Evolutionary conservation across 441 rosid genomes (phyloP).

Genomic region (Euphorbia schlechtendalii): DNA sequence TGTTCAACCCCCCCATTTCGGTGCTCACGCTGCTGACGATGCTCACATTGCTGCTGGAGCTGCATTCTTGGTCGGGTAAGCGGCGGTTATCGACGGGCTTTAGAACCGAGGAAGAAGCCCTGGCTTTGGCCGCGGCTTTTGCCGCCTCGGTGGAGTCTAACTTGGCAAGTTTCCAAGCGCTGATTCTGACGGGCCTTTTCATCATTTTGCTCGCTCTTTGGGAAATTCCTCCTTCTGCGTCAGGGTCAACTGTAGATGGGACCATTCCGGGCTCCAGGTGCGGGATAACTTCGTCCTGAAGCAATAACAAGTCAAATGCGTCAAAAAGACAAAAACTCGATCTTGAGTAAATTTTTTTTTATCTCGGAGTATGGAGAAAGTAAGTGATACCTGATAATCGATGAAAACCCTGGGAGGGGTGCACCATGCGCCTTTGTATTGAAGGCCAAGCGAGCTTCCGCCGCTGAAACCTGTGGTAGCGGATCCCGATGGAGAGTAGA

Average conservation of each 20-base stretch:
- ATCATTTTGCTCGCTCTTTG: conserved; percentile 56
- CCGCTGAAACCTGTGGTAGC: conserved; percentile 84
- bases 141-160: conserved; percentile 72
- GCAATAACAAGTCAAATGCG: conserved; percentile 12
- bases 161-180: conserved; percentile 90
- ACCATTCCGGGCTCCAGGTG: conserved; percentile 79
- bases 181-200: conserved; percentile 67
- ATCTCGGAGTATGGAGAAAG: too few relatives aligned
- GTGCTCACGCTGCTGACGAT: conserved; percentile 70
- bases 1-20: conserved; percentile 44
- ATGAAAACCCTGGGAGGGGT: conserved; percentile 95
- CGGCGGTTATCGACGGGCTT: conserved; percentile 50
- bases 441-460: conserved; percentile 90
- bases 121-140: conserved; percentile 82
- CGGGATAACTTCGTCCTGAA: conserved; percentile 79
- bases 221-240: conserved; percentile 37
- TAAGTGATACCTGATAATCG: conserved; percentile 65
- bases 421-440: conserved; percentile 83
- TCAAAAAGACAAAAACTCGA: conserved; percentile 8
- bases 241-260: conserved; percentile 84
- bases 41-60: conserved; percentile 63
- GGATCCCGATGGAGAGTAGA: conserved; percentile 77
- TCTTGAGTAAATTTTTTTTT: neutral
- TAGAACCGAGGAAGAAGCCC: conserved; percentile 85
- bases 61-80: conserved; percentile 42